Evolutionary conservation across 805 yeast genomes (phyloP).

Genomic region (Lipomyces lipofer): DNA sequence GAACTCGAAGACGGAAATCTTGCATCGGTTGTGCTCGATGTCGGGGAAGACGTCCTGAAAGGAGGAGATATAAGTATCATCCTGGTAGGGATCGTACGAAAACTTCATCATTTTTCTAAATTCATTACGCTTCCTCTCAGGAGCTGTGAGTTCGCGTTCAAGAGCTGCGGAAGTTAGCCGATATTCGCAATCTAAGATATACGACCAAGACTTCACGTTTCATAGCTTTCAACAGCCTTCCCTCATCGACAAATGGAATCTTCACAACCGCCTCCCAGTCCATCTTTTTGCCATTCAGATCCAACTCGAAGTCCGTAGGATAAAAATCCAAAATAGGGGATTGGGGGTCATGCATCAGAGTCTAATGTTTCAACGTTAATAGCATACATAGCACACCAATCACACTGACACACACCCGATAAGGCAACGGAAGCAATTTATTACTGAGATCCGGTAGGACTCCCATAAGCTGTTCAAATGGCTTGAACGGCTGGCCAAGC

Average conservation of each 20-base stretch:
- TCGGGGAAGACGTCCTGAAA: constrained; percentile 74
- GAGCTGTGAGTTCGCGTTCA: constrained; percentile 61
- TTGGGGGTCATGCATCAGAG: constrained; percentile 77
- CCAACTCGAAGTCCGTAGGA: constrained; percentile 83
- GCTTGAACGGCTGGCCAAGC: constrained; percentile 76
- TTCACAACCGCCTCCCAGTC: constrained; percentile 98
- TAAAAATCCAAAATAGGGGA: constrained; percentile 91
- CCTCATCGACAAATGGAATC: constrained; percentile 86
- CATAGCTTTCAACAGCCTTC: constrained; percentile 71
- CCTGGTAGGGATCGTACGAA: constrained; percentile 73
- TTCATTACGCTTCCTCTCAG: constrained; percentile 71
- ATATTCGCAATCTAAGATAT: not conserved
- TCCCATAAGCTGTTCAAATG: constrained; percentile 96
- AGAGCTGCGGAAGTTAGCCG: constrained; percentile 43
- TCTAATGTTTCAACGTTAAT: constrained; percentile 44
- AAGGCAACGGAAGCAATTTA: constrained; percentile 70
- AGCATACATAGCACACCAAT: too few relatives aligned
- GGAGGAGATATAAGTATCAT: constrained; percentile 69
- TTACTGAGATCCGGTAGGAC: constrained; percentile 93
- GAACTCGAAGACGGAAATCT: constrained; percentile 56
- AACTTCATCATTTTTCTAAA: constrained; percentile 72
- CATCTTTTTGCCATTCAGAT: constrained; percentile 91
- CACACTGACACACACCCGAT: too few relatives aligned
- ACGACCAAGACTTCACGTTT: constrained; percentile 38
- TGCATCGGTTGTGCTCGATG: constrained; percentile 75